Percentiles rank a stretch among this genome's conserved stretches.
Conservation (phyloP, 768 basidiomycete genomes). For the Lentinula aciculospora region DNA sequence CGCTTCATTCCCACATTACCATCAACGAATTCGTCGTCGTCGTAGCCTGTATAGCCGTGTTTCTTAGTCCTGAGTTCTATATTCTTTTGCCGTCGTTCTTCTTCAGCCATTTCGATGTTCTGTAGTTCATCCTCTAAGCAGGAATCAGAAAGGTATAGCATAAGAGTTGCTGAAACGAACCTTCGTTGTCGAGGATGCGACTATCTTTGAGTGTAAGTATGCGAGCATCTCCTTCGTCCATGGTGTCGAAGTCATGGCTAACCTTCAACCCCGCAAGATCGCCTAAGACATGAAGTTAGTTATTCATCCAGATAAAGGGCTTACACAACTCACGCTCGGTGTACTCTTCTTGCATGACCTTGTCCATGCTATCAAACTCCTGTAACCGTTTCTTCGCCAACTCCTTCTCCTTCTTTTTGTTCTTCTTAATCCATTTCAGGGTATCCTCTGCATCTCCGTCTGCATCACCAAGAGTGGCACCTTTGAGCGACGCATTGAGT, state of each 20-base stretch:
- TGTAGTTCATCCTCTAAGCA: slow-evolving; percentile 91
- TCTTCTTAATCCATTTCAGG: slow-evolving; percentile 86
- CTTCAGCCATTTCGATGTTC: slow-evolving; percentile 92
- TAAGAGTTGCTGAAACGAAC: slow-evolving; percentile 30
- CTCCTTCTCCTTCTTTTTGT: slow-evolving; percentile 88
- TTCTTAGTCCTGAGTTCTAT: slow-evolving; percentile 84
- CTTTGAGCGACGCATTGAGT: slow-evolving; percentile 88
- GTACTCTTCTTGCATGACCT: slow-evolving; percentile 70
- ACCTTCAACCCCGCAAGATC: slow-evolving; percentile 95
- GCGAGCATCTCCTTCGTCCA: slow-evolving; percentile 91
- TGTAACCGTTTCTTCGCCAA: slow-evolving; percentile 76
- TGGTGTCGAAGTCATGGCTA: slow-evolving; percentile 86
- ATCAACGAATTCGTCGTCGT: slow-evolving; percentile 88
- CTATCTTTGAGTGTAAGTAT: slow-evolving; percentile 97
- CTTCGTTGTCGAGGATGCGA: slow-evolving; percentile 92
- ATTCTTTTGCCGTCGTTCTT: slow-evolving; percentile 73
- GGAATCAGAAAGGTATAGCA: background rate
- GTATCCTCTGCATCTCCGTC: slow-evolving; percentile 71
- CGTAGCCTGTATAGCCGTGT: slow-evolving; percentile 89
- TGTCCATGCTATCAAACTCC: slow-evolving; percentile 83
- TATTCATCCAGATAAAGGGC: background rate
- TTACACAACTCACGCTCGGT: slow-evolving; percentile 67
- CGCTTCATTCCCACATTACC: slow-evolving; percentile 77
- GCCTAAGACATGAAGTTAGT: slow-evolving; percentile 35
- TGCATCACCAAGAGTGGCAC: slow-evolving; percentile 85